A percentile compares a stretch with the other conserved stretches of the same genome.
Evolutionary conservation across 768 basidiomycete genomes (phyloP).

Genomic region (Hysterangium stoloniferum): DNA sequence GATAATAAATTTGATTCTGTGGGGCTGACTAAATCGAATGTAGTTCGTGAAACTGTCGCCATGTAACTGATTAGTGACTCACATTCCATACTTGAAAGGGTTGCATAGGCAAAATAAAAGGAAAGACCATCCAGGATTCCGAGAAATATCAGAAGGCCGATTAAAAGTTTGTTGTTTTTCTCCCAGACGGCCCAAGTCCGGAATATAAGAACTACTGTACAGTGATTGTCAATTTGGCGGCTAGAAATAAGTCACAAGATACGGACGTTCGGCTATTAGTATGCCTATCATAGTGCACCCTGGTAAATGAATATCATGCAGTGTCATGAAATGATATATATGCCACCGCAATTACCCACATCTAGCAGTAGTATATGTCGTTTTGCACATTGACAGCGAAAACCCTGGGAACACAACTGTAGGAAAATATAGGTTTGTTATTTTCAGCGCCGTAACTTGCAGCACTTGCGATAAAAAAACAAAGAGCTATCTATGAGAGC

Average conservation of each 20-base stretch:
- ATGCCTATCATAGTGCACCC: not conserved
- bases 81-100: no score
- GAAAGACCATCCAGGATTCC: no score
- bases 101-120: no score
- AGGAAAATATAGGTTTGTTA: no score
- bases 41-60: no score
- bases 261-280: not conserved
- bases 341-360: not conserved
- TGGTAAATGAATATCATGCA: not conserved
- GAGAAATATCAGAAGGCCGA: not conserved
- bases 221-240: not conserved
- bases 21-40: no score
- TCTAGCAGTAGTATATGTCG: not conserved
- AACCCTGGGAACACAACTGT: not conserved
- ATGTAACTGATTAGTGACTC: no score
- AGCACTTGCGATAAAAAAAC: not conserved
- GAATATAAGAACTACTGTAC: constrained; percentile 1
- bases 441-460: no score
- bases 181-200: constrained; percentile 8
- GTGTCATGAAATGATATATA: not conserved
- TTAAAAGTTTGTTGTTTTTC: not conserved
- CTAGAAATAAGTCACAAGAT: not conserved
- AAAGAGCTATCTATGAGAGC: not conserved
- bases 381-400: no score
- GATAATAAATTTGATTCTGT: no score